Base-by-base conservation (phyloP, 441 rosid species). In the Codiaeum variegatum region DNA sequence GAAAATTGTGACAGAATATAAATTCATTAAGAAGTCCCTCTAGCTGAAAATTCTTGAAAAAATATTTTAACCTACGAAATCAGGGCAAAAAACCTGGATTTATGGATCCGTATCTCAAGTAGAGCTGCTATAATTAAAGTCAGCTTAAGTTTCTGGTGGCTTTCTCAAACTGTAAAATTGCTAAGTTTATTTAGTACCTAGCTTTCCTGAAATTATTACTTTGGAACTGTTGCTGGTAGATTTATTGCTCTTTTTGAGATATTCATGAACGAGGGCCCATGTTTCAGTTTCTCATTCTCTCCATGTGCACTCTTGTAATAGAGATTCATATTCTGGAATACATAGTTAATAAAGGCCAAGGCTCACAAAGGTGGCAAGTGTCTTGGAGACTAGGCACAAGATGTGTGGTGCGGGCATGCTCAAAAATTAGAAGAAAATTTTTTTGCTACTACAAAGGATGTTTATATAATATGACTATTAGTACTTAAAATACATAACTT, bases 1-100 rank as follows among this genome's bases (percentile, higher is more conserved):
- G 51, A 46, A n/a, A n/a, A 44, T 24, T 51, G 26, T 60, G 49
- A 52, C 52, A 63, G 58, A 68, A 49, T 40, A 70, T 70, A 5
- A 4, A 58, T 21, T 46, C 24, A 0, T 58, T 70, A 32, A 16
- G 32, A 38, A 38, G 10, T 38, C n/a, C 44, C 9, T 34, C 44
- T 34, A n/a, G 12, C 12, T 21, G 11, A 12, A 11, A 21, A 18
- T 62, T 24, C 31, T 46, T 11, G 24, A 64, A 3, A 36, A 47
- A 49, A 62, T 42, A 31, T 73, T 11, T 15, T 62, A 15, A 54
- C 49, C 24, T 16, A 5, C 60, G 66, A 61, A 15, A 23, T 26
- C 6, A 21, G 13, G 7, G 21, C 16, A 21, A 56, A 16, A 70
- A 44, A n/a, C 63, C n/a, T 16, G 34, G 10, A 13, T 52, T 21